Evolutionary conservation across 352 stramenopile genomes (phyloP), one percentile per base, ranked within the genome.

Genomic region (Pythium guiyangense): DNA sequence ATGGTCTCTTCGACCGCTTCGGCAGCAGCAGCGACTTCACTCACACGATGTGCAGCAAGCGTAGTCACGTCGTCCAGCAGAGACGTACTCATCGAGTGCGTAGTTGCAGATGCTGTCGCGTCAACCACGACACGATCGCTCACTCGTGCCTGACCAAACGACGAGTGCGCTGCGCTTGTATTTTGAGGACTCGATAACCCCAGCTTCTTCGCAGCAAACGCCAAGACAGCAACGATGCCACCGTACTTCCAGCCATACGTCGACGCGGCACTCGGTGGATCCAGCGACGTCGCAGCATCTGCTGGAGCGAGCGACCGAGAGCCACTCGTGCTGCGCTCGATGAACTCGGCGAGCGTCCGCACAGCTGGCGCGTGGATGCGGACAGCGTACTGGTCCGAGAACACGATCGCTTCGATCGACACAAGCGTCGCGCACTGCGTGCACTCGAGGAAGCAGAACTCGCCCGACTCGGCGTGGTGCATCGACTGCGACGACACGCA

Each of bases 401-500:
- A 88, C 46, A 84, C 72, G 27, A 86, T 68, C 3, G 79, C 74
- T 47, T 82, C 72, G 39, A 89, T 72, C 4, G 79, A 67, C 25
- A 86, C 62, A 45, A 80, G 73, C 49, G 73, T 69, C 15, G 66
- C 58, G 54, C 79, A 89, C 52, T 67, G 76, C 3, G 62, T 46
- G 57, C 79, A 88, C 37, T 83, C 69, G 40, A 87, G 67, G 35
- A 84, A 75, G 49, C 74, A 87, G 27, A 70, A 67, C 18, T 58
- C 40, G 11, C 68, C 64, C 50, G 67, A 54, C 34, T 84, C 76
- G 10, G n/a, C n/a, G n/a, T n/a, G n/a, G n/a, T n/a, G n/a, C n/a
- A n/a, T n/a, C n/a, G n/a, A n/a, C n/a, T n/a, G 73, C 65, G 76
- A 84, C 15, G 78, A 66, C 47, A 86, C 62, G 53, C 82, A 92